Base-by-base conservation (phyloP, 2,329 filamentous ascomycete species). In the Alternaria viburni region DNA sequence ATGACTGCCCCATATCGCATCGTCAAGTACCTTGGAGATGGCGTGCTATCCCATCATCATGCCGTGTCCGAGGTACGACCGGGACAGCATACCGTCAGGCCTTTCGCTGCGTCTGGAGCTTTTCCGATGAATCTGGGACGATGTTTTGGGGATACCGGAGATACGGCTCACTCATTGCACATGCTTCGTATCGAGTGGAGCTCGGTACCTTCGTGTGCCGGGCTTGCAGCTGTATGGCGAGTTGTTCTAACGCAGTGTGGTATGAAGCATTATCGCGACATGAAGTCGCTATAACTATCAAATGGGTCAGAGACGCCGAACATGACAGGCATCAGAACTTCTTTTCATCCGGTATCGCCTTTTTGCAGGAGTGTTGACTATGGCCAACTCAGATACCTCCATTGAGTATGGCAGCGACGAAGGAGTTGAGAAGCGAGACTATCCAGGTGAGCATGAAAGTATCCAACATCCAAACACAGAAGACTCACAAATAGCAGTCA, bases 401-500 rank as follows among this genome's bases (percentile, higher is more conserved):
- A 5, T 72, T 8, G 72, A 74, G 47, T 70, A 70, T n/a, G 67
- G 58, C 6, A 72, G 68, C 36, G 69, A 69, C 30, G 47, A 59
- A 17, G 60, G 51, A 21, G 54, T 52, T 3, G 71, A 74, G 32
- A 71, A 67, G 21, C 67, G 72, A 50, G 70, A 75, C 47, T 69
- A 74, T 58, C 73, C 72, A 55, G 71, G 73, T 76, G 66, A 19
- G 57, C 44, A 44, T 12, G 5, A 6, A 51, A 5, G 28, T 15
- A 32, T 13, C 13, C 19, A 54, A 17, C 11, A 8, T 3, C 13
- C 21, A 51, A n/a, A 17, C 3, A 43, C 9, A 7, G 21, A 12
- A 15, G 23, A 45, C 61, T 67, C 17, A 64, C 21, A 41, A 5
- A 8, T 5, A 11, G 7, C 28, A 88, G 87, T 87, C 19, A 88